Percentiles rank a stretch among this genome's conserved stretches.
These are phyloP conservation scores for Chlorella sp. DNA, from an alignment of 139 green algal species.

Conservation along the genomic window DNA sequence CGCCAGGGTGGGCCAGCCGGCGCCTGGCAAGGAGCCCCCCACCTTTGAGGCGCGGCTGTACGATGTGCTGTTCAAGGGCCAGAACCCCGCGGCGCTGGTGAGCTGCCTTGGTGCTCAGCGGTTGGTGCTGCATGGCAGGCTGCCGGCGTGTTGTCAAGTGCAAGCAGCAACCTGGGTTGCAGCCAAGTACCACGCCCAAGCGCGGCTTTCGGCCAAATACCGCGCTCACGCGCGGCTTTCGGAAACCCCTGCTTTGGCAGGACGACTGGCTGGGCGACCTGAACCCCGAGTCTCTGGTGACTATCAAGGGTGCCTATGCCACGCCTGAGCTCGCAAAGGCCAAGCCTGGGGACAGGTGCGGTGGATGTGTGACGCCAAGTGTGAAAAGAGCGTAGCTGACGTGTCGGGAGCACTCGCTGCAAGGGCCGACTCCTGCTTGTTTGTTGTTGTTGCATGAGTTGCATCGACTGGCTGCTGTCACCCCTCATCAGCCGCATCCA, in stretches of 20 bases:
- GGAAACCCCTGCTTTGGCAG: slow-evolving; percentile 24
- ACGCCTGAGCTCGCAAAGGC: slow-evolving; percentile 45
- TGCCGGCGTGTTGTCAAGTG: too few species aligned
- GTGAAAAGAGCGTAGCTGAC: too few species aligned
- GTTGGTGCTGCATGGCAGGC: background rate
- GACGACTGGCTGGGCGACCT: slow-evolving; percentile 92
- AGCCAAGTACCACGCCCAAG: too few species aligned
- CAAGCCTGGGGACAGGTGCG: slow-evolving; percentile 50
- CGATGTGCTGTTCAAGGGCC: slow-evolving; percentile 85
- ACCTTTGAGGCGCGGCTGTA: slow-evolving; percentile 87
- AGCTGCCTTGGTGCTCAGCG: background rate
- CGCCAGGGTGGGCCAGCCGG: slow-evolving; percentile 83
- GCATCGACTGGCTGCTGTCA: too few species aligned
- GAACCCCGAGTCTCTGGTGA: slow-evolving; percentile 74
- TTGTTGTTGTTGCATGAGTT: too few species aligned
- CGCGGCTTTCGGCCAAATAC: too few species aligned
- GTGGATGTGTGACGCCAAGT: background rate
- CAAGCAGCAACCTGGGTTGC: too few species aligned
- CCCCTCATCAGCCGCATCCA: too few species aligned
- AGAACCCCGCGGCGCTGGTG: slow-evolving; percentile 7
- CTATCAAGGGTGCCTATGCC: slow-evolving; percentile 63
- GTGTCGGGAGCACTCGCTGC: too few species aligned
- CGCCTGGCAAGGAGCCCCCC: slow-evolving; percentile 71
- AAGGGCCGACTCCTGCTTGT: too few species aligned
- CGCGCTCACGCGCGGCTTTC: too few species aligned